Evolutionary conservation across 208 protist species (phyloP), one percentile per base, ranked within the genome.

Genomic region (Wallacemonas sp.): DNA sequence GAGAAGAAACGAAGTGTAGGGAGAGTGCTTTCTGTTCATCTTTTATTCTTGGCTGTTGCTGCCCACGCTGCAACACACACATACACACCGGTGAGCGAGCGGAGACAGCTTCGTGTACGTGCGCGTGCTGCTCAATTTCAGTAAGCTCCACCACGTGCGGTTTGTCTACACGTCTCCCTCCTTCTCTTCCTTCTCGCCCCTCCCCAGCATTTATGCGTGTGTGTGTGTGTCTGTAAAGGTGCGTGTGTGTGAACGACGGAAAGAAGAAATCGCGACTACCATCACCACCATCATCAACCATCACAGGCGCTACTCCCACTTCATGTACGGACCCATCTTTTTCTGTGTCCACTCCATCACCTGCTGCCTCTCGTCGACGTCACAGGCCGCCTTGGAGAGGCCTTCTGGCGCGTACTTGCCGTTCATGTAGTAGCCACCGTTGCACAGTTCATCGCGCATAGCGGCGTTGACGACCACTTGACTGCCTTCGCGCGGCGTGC

Each of bases 361-460:
- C 57, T 76, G 73, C 22, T 83, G 64, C 9, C 89, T 72, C 60
- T 91, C 83, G 17, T 53, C 10, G 34, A 83, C 74, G 50, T 45
- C 78, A 58, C 85, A 94, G 8, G 85, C 89, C 4, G 83, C 66
- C 58, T 78, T 71, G 57, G 85, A 89, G 27, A 92, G 81, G 5
- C 85, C 83, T 19, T 67, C 65, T 0, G 88, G 88, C 41, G 66
- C 70, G 55, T 89, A 87, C 9, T 66, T 44, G 30, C 72, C 77
- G 46, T 92, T 87, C 75, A 87, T 80, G 71, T 94, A 94, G 73
- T 91, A 94, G 1, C 89, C 89, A 33, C 89, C 89, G 63, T 89
- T 92, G 58, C 74, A 69, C 27, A 94, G 58, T 29, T 91, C 83
- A 15, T 91, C 81, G 15, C 89, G 77, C 45, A 94, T 66, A 26